phyloP scores from a whole-genome alignment of 75 land plant genomes.

The Sequoia sempervirens region DNA sequence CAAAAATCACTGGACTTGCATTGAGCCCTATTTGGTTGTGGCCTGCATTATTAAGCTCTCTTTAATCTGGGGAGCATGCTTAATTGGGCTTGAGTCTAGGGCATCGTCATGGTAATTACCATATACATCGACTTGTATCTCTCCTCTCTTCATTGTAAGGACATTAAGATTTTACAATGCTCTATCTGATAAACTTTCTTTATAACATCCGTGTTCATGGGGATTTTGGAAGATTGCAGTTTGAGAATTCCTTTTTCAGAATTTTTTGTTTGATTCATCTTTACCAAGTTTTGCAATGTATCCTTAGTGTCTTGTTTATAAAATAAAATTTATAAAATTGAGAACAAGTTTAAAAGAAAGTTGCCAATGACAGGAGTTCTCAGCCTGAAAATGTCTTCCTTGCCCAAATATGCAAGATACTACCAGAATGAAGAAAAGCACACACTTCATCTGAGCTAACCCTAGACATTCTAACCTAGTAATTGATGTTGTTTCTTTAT shows the following conservation, averaged over 20 bases:
- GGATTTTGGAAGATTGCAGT: neutral
- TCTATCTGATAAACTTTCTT: neutral
- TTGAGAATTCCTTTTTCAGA: neutral
- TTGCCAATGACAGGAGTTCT: neutral
- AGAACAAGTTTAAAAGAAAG: neutral
- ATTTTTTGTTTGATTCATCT: neutral
- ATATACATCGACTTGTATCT: too few species aligned
- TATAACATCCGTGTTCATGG: neutral
- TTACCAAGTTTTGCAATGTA: neutral
- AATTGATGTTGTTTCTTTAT: neutral
- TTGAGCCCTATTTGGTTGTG: too few species aligned
- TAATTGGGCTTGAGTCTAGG: too few species aligned
- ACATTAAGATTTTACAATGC: neutral
- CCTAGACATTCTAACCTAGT: neutral
- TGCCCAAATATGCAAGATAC: neutral
- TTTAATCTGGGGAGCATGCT: too few species aligned
- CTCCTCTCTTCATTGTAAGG: neutral
- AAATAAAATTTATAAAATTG: neutral
- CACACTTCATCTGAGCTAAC: neutral
- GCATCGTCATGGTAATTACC: too few species aligned
- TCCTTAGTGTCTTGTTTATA: neutral
- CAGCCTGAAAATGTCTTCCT: neutral
- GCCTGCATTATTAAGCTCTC: too few species aligned
- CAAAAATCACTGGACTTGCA: neutral
- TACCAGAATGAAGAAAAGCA: neutral